phyloP scores from a whole-genome alignment of 2,329 filamentous ascomycete species.

The Capronia americana region DNA sequence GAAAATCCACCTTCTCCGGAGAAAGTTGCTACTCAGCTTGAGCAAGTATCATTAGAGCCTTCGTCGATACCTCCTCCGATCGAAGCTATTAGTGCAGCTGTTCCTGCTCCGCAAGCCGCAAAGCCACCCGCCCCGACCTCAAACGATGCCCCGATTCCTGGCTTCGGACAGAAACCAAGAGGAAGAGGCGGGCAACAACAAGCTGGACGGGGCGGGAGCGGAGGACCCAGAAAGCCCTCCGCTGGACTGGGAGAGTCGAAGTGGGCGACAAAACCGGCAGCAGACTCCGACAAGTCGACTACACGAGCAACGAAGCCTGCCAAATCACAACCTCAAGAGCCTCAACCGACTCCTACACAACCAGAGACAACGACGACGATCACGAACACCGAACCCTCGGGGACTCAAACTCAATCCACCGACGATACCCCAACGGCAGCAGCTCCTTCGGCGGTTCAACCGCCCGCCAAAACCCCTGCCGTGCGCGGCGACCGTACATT shows the following conservation, averaged over 20 bases:
- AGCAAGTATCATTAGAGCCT: conserved; percentile 32
- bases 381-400: background rate
- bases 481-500: conserved; percentile 62
- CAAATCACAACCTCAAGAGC: background rate
- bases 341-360: conserved; percentile 11
- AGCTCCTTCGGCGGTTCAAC: conserved; percentile 15
- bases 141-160: conserved; percentile 11
- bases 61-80: conserved; percentile 14
- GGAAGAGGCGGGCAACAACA: conserved; percentile 27
- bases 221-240: conserved; percentile 26
- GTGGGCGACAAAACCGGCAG: conserved; percentile 25
- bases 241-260: conserved; percentile 39
- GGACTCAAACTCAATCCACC: background rate
- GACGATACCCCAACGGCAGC: conserved; percentile 1
- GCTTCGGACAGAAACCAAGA: conserved; percentile 25
- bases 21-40: conserved; percentile 33
- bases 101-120: background rate
- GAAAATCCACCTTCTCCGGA: conserved; percentile 42
- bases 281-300: conserved; percentile 14
- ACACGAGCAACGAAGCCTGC: background rate
- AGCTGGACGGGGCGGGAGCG: conserved; percentile 25
- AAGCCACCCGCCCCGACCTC: conserved; percentile 7
- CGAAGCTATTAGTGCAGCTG: conserved; percentile 8
- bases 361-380: conserved; percentile 32
- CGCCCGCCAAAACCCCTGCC: conserved; percentile 46